Percentiles rank a stretch among this genome's conserved stretches.
phyloP scores from a whole-genome alignment of 2,329 filamentous ascomycete species.

The Aspergillus persii region DNA sequence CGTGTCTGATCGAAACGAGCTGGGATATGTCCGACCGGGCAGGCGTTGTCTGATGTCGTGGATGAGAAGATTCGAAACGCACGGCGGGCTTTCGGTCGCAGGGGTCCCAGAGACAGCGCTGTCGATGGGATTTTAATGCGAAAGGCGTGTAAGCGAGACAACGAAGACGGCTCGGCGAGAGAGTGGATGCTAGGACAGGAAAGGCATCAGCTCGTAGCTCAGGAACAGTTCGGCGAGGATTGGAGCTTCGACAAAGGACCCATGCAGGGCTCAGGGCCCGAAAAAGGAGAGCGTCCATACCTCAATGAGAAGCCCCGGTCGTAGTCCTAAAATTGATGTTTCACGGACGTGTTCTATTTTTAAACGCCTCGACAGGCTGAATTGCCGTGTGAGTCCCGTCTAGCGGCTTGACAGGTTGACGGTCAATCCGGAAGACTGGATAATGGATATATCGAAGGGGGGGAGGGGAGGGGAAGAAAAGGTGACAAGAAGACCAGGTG shows the following conservation, averaged over 20 bases:
- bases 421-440: not conserved
- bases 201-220: not conserved
- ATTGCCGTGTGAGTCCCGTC: not conserved
- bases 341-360: conserved; percentile 19
- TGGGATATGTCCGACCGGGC: not conserved
- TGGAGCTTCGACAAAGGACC: not conserved
- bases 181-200: not conserved
- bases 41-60: not conserved
- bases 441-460: not conserved
- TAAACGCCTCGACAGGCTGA: not conserved
- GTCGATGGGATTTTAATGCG: not conserved
- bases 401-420: not conserved
- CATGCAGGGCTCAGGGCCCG: not conserved
- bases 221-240: not conserved
- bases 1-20: not conserved
- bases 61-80: not conserved
- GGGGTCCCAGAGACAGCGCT: not conserved
- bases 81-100: not conserved
- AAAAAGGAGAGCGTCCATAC: not conserved
- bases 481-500: not conserved
- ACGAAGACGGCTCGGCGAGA: not conserved
- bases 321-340: conserved; percentile 9
- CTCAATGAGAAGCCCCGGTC: not conserved
- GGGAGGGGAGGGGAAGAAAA: not conserved
- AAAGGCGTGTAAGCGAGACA: not conserved